A percentile compares a stretch with the other conserved stretches of the same genome.
Evolutionary conservation across 1,284 basidiomycete genomes (phyloP).

Genomic region (Volvariella surrecta): DNA sequence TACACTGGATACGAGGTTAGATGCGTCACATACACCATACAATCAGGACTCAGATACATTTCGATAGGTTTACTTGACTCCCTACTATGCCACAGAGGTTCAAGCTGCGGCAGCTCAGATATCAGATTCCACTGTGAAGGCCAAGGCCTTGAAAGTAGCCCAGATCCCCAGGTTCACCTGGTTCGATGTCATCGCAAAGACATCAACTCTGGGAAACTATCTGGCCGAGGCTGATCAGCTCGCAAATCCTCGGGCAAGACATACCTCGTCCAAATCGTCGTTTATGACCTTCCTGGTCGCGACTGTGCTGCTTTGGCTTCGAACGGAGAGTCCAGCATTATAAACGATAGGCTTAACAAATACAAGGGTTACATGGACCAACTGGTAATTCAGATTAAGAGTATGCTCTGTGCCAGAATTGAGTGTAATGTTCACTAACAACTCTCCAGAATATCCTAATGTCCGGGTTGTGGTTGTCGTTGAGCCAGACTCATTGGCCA

Average conservation of each 20-base stretch:
- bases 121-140: slow-evolving; percentile 34
- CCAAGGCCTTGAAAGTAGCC: slow-evolving; percentile 42
- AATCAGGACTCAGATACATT: slow-evolving; percentile 5
- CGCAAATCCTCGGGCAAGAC: slow-evolving; percentile 36
- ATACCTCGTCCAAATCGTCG: slow-evolving; percentile 51
- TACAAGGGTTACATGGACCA: slow-evolving; percentile 56
- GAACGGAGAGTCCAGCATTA: slow-evolving; percentile 56
- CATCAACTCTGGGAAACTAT: slow-evolving; percentile 41
- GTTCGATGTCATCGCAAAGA: slow-evolving; percentile 48
- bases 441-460: slow-evolving; percentile 40
- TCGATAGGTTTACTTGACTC: slow-evolving; percentile 36
- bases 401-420: slow-evolving; percentile 22
- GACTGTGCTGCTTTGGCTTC: slow-evolving; percentile 58
- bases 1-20: slow-evolving; percentile 37
- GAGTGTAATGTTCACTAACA: slow-evolving; percentile 2
- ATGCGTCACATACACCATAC: not conserved
- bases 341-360: slow-evolving; percentile 44
- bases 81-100: slow-evolving; percentile 46
- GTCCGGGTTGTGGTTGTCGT: slow-evolving; percentile 56
- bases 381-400: slow-evolving; percentile 45
- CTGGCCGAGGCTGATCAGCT: slow-evolving; percentile 40
- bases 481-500: slow-evolving; percentile 59
- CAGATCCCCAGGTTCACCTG: slow-evolving; percentile 54
- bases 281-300: slow-evolving; percentile 55
- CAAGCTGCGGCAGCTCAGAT: slow-evolving; percentile 39